Base-by-base conservation (phyloP, 2,329 filamentous ascomycete species). In the Penicillium sp. region DNA sequence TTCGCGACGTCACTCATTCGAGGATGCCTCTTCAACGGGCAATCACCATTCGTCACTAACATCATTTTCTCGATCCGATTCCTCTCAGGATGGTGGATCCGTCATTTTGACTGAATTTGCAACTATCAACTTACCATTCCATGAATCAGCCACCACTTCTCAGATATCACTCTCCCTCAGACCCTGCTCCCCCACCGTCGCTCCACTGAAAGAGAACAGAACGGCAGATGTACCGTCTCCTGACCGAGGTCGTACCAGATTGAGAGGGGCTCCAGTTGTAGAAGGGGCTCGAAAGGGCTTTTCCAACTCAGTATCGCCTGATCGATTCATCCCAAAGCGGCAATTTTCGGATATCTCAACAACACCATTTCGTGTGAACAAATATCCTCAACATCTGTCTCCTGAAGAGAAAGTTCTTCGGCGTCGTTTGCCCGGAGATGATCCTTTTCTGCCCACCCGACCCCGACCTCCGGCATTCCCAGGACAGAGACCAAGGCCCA, bases 301-400 rank as follows among this genome's bases (percentile, higher is more conserved):
- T 31, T 61, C 42, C 30, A 57, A 57, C 14, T 65, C 67, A 13
- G 51, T 54, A 11, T 76, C 74, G 10, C 78, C 78, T 20, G 84
- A 87, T 66, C 77, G 85, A 25, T 87, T 86, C 63, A 78, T 87
- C 40, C 75, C 80, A 28, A 63, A 63, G 46, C 73, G 79, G 43
- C 72, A 74, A 44, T 72, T 72, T 42, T 67, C 69, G 5, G 68
- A 71, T 20, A 61, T 70, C 31, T 69, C 75, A 14, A 70, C 75
- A 22, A 74, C 80, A 48, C 78, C 74, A 42, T 84, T 81, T 57
- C 77, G 76, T 51, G 59, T 82, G 27, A 79, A 75, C 57, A 83
- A 80, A 60, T 68, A 74, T 42, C 69, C 74, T 16, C 63, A 72
- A 30, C 71, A 73, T 27, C 66, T 83, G 14, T 74, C 75, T 11